Evolutionary conservation across 139 green algal species (phyloP).

Genomic region (Yamagishiella unicocca): DNA sequence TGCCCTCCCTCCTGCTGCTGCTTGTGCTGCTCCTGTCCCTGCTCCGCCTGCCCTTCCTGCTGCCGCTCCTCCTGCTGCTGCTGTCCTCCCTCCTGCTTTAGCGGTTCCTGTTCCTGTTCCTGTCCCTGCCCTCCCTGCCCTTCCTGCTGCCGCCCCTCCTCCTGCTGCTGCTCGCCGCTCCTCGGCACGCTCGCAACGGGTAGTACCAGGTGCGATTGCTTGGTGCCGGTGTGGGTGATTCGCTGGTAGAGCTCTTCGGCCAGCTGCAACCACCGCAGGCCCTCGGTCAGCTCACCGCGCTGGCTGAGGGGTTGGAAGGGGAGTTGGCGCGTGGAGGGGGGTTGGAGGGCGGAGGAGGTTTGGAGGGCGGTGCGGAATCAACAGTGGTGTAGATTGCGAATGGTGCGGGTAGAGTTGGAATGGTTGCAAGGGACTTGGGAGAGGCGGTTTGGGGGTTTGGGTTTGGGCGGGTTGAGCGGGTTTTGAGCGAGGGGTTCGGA

Average conservation of each 20-base stretch:
- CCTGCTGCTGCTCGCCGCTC: background rate
- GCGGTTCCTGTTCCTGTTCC: background rate
- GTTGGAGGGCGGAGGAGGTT: slow-evolving; percentile 2
- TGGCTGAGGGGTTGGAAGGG: slow-evolving; percentile 2
- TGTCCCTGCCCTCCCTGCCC: background rate
- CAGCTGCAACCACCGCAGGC: slow-evolving; percentile 43
- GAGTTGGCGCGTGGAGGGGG: background rate
- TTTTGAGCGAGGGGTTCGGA: too few species aligned
- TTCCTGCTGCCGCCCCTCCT: background rate
- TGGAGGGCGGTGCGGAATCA: background rate
- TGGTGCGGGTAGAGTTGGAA: too few species aligned
- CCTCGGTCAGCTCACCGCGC: slow-evolving; percentile 1
- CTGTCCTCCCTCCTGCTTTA: background rate
- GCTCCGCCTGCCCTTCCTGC: background rate
- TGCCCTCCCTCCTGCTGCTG: background rate
- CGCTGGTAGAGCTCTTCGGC: slow-evolving; percentile 49
- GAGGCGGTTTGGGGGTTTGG: too few species aligned
- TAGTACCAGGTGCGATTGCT: slow-evolving; percentile 1
- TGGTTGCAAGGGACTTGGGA: background rate
- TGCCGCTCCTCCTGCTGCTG: background rate
- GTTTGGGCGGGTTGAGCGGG: too few species aligned
- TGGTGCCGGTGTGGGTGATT: background rate
- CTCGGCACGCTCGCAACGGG: background rate
- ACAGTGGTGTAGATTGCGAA: background rate
- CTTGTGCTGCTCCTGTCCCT: background rate